Evolutionary conservation across 768 basidiomycete genomes (phyloP), one percentile per base, ranked within the genome.

Genomic region (Lactifluus hygrophoroides): DNA sequence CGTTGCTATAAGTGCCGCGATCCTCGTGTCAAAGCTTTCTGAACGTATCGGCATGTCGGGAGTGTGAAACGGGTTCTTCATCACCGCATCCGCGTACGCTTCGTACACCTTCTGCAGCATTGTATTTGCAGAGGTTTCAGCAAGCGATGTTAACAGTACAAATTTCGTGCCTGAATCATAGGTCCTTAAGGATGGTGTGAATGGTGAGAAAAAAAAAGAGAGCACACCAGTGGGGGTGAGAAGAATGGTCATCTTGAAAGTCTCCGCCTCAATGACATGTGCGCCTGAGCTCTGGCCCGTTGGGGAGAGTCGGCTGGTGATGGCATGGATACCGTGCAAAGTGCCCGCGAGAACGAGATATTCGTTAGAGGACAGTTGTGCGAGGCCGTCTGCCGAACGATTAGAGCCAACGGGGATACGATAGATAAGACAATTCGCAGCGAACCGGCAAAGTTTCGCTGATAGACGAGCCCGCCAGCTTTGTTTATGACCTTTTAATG

Each of bases 21-120:
- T 82, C 45, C 84, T 80, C 55, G 73, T 73, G 67, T 98, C 95
- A 68, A 98, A 98, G 17, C 82, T 83, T 65, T 93, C 90, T 44
- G 79, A 92, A 47, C 96, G 83, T 64, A 98, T 94, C 2, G 96
- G 96, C 95, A 98, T 99, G 70, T 98, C 96, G n/a, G 89, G 90
- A 5, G 93, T 95, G 71, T 98, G 93, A 72, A 99, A 99, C 0
- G 96, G 96, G 68, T 97, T 97, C 77, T 98, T 97, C 91, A 97
- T 95, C 54, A 94, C 94, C 1, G 89, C 84, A 68, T 98, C 96
- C 0, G 94, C 80, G 70, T 97, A 99, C 19, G 81, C 83, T 70
- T 97, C 93, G 71, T 98, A 98, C 47, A 93, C 85, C 69, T 85
- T 90, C 66, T 87, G 85, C 40, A 99, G 75, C 21, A 87, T 75